These are phyloP conservation scores for Kodamaea sp. DNA, from an alignment of 1,139 yeast genomes.

Conservation along the genomic window DNA sequence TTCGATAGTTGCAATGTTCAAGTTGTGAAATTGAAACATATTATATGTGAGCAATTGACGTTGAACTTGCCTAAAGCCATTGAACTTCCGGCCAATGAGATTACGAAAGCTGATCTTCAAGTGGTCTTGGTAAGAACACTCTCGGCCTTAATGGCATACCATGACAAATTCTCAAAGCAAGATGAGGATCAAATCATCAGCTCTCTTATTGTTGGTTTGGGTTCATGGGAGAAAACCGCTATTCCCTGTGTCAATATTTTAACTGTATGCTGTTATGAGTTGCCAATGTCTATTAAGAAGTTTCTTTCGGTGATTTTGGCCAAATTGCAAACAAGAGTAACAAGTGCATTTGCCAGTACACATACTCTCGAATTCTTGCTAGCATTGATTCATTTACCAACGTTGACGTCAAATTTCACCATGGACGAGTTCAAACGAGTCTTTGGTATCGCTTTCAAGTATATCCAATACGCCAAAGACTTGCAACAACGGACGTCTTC, in stretches of 20 bases:
- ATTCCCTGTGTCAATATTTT: conserved; percentile 77
- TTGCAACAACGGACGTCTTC: conserved; percentile 26
- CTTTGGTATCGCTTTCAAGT: conserved; percentile 80
- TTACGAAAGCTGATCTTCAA: conserved; percentile 63
- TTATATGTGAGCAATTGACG: conserved; percentile 63
- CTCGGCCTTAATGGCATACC: conserved; percentile 70
- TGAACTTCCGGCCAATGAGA: conserved; percentile 39
- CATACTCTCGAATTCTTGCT: conserved; percentile 76
- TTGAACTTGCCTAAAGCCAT: conserved; percentile 48
- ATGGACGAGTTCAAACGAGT: conserved; percentile 77
- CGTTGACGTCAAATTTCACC: conserved; percentile 69
- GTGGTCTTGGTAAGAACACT: conserved; percentile 66
- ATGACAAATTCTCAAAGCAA: conserved; percentile 52
- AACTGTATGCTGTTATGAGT: conserved; percentile 77
- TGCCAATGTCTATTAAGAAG: conserved; percentile 73
- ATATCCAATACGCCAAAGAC: conserved; percentile 71
- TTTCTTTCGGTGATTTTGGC: conserved; percentile 65
- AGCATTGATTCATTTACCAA: conserved; percentile 66
- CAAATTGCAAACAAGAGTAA: conserved; percentile 70
- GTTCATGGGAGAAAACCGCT: conserved; percentile 78
- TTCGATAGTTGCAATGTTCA: conserved; percentile 49
- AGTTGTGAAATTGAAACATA: conserved; percentile 46
- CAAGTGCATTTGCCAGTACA: conserved; percentile 67
- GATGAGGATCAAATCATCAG: conserved; percentile 73
- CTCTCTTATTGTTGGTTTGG: conserved; percentile 63